phyloP scores from a whole-genome alignment of 2,329 filamentous ascomycete genomes.

The Cryphonectria naterciae region DNA sequence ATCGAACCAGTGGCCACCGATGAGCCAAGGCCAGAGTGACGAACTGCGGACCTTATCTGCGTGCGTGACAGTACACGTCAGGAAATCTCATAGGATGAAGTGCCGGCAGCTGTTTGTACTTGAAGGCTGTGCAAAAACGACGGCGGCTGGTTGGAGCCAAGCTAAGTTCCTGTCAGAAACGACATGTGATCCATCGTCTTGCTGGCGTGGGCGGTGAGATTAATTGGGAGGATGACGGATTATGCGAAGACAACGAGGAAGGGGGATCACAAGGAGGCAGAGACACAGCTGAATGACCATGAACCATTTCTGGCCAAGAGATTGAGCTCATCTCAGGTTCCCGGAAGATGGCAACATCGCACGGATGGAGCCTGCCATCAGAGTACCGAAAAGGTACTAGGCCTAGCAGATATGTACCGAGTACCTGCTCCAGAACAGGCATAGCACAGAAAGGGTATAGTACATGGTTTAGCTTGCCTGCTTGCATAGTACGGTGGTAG shows the following conservation, averaged over 20 bases:
- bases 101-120: not conserved
- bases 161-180: not conserved
- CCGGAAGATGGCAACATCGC: not conserved
- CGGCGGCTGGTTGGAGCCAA: not conserved
- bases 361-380: not conserved
- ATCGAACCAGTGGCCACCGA: not conserved
- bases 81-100: not conserved
- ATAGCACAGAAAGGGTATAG: not conserved
- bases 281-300: not conserved
- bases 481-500: not conserved
- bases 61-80: constrained; percentile 5
- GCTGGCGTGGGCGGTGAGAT: constrained; percentile 1
- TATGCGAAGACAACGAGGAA: not conserved
- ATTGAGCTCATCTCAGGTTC: constrained; percentile 12
- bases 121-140: not conserved
- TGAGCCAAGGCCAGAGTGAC: not conserved
- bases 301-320: not conserved
- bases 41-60: not conserved
- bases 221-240: not conserved
- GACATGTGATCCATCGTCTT: not conserved
- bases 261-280: not conserved
- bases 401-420: not conserved
- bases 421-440: not conserved
- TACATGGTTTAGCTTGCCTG: not conserved
- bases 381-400: not conserved